phyloP scores from a whole-genome alignment of 2,329 filamentous ascomycete genomes.

The Colletotrichum tofieldiae region DNA sequence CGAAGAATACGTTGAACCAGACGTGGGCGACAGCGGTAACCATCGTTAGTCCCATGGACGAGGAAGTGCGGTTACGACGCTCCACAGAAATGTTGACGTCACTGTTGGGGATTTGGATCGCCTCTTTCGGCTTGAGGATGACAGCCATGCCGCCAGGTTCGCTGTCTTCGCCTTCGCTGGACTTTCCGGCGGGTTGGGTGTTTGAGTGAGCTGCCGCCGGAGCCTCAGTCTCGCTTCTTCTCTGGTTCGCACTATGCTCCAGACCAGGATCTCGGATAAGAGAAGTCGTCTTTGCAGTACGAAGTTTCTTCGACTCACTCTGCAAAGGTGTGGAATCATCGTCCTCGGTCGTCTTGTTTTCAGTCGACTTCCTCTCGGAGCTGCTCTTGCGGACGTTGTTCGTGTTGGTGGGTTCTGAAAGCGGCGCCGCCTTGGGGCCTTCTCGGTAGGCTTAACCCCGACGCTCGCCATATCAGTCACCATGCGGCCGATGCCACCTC shows the following conservation, averaged over 20 bases:
- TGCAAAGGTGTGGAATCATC: constrained; percentile 34
- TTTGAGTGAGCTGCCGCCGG: constrained; percentile 16
- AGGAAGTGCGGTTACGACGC: constrained; percentile 83
- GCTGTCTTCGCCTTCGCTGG: constrained; percentile 13
- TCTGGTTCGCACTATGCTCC: constrained; percentile 7
- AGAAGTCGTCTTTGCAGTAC: constrained; percentile 51
- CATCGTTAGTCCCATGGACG: constrained; percentile 87
- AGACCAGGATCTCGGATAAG: constrained; percentile 48
- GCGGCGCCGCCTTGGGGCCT: constrained; percentile 56
- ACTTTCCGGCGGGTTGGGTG: constrained; percentile 25
- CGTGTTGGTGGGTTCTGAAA: constrained; percentile 49
- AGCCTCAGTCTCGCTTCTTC: constrained; percentile 32
- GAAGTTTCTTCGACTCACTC: constrained; percentile 44
- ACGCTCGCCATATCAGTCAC: constrained; percentile 69
- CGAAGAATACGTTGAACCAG: constrained; percentile 97
- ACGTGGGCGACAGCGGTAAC: constrained; percentile 94
- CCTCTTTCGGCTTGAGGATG: constrained; percentile 80
- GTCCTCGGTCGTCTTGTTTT: constrained; percentile 6
- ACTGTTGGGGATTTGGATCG: constrained; percentile 81
- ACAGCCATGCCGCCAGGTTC: constrained; percentile 79
- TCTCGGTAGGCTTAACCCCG: constrained; percentile 50
- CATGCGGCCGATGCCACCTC: constrained; percentile 65
- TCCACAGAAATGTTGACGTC: constrained; percentile 95
- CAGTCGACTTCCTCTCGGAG: constrained; percentile 34
- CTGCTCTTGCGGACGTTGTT: constrained; percentile 41